phyloP scores from a whole-genome alignment of 441 rosid genomes.

The Gossypium gossypioides region DNA sequence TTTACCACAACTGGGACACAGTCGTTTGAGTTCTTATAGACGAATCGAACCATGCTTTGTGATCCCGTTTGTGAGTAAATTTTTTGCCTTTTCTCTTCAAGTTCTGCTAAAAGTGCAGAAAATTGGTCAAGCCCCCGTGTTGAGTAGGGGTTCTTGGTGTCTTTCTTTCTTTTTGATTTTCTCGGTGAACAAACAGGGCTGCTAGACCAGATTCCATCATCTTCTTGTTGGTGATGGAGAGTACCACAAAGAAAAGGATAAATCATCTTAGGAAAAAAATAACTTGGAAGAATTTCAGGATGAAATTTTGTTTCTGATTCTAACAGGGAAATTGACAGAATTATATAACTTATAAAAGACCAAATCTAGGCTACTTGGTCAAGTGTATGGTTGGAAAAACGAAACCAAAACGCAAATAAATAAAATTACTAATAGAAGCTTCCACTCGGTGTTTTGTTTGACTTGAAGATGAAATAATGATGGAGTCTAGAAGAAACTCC shows the following conservation, averaged over 20 bases:
- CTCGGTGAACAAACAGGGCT: slow-evolving; percentile 26
- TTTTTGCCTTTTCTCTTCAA: slow-evolving; percentile 46
- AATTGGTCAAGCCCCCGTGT: slow-evolving; percentile 51
- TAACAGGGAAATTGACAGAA: background rate
- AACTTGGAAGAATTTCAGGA: background rate
- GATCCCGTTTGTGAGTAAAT: slow-evolving; percentile 40
- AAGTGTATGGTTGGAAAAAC: background rate
- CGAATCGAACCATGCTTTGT: slow-evolving; percentile 39
- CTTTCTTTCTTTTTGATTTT: slow-evolving; percentile 25
- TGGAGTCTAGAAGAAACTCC: too few relatives aligned
- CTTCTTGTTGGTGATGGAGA: slow-evolving; percentile 22
- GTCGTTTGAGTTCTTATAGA: slow-evolving; percentile 29
- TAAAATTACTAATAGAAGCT: background rate
- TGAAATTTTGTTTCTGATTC: background rate
- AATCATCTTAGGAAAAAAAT: slow-evolving; percentile 21
- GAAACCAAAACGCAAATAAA: background rate
- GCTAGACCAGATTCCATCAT: slow-evolving; percentile 9
- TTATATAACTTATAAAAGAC: background rate
- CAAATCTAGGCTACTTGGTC: background rate
- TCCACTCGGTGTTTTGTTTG: background rate
- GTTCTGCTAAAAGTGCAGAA: slow-evolving; percentile 44
- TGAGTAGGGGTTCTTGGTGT: slow-evolving; percentile 53
- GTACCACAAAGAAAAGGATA: slow-evolving; percentile 29
- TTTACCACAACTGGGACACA: slow-evolving; percentile 42
- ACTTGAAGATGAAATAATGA: background rate